Evolutionary conservation across 179 eudicot genomes (phyloP).

Genomic region (Actinidia polygama): DNA sequence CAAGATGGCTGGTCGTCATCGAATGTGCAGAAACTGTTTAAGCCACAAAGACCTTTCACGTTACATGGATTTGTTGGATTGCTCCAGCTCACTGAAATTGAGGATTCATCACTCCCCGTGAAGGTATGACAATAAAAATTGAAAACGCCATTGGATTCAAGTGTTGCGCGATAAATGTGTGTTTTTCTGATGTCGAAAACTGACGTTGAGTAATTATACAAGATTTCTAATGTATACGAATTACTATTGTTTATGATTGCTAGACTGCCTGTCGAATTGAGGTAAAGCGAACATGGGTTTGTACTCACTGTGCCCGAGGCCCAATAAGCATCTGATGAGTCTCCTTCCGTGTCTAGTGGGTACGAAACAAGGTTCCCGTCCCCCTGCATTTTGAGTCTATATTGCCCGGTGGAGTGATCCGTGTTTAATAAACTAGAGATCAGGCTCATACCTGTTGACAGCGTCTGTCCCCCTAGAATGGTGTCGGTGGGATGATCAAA

Average conservation of each 20-base stretch:
- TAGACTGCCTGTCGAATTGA: not conserved
- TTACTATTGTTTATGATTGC: not conserved
- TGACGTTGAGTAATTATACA: too few species aligned
- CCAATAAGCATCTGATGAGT: not conserved
- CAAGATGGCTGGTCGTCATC: too few species aligned
- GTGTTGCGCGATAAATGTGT: not conserved
- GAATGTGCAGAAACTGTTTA: too few species aligned
- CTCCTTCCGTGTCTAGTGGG: not conserved
- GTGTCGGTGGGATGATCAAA: not conserved
- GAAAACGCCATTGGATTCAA: not conserved
- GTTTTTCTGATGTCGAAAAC: too few species aligned
- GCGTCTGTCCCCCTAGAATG: not conserved
- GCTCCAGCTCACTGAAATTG: not conserved
- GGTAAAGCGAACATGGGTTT: not conserved
- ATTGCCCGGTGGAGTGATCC: not conserved
- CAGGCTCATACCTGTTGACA: not conserved
- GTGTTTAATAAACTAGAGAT: not conserved
- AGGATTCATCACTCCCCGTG: not conserved
- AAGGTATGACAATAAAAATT: not conserved
- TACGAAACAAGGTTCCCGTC: not conserved
- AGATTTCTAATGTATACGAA: too few species aligned
- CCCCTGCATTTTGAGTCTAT: not conserved
- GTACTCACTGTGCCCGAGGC: not conserved
- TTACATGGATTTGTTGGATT: too few species aligned
- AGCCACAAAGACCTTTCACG: too few species aligned